Evolutionary conservation across 2,329 filamentous ascomycete genomes (phyloP), one percentile per base, ranked within the genome.

Genomic region (Pseudocercospora crystallina): DNA sequence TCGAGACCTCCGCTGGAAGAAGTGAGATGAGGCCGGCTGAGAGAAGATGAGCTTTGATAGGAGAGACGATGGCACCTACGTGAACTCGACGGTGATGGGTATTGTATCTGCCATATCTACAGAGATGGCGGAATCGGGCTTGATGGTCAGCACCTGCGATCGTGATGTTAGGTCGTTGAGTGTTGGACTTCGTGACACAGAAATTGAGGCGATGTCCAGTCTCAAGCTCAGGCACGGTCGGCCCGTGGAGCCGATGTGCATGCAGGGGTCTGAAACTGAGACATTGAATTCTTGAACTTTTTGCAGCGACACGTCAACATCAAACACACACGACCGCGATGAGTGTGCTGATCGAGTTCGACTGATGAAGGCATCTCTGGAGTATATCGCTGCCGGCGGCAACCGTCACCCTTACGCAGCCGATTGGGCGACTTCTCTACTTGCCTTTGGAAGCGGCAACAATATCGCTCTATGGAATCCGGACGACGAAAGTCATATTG

Each of bases 391-490:
- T 40, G 84, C 86, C 56, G 94, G 94, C 54, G 92, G 90, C 40
- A 99, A 97, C 71, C 81, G 92, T 62, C 89, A 97, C 64, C 87
- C 92, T 13, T 85, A 86, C 12, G 88, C 90, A 26, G 91, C 92
- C 26, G 92, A 97, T 73, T 99, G 94, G 94, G 73, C 79, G 13
- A 65, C 69, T 57, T 88, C 87, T 8, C 68, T 90, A 38, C 77
- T 99, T 47, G 94, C 90, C 29, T 99, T 89, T 73, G 94, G 94
- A 30, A 86, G 91, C 8, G 89, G 95, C 71, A 84, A 85, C 61
- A 94, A 94, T 72, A 80, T 99, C 61, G 92, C 90, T 37, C 68
- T 97, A 35, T 99, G 94, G 94, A 78, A 84, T 66, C 90, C 90
- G 11, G 49, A 80, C 71, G 74, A 79, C 51, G 57, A 65, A 29